phyloP scores from a whole-genome alignment of 352 stramenopile species.

The Phytophthora cactorum region DNA sequence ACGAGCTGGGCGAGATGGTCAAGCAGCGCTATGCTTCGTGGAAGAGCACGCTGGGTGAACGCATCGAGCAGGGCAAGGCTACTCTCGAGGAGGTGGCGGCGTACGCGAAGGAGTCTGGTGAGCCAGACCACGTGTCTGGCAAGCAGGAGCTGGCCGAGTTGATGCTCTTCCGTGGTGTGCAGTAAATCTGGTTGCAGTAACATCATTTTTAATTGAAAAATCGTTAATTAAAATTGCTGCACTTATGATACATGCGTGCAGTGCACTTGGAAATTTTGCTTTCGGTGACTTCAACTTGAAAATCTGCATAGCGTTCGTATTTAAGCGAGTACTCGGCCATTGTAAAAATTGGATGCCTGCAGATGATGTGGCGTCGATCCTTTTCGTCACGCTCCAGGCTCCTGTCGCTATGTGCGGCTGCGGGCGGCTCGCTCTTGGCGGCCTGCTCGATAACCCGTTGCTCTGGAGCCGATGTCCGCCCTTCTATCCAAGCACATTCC shows the following conservation, averaged over 20 bases:
- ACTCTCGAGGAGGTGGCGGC: slow-evolving; percentile 71
- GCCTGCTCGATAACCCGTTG: slow-evolving; percentile 8
- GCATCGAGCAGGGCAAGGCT: slow-evolving; percentile 63
- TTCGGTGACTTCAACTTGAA: no score
- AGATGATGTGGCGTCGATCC: slow-evolving; percentile 18
- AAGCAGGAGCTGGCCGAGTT: slow-evolving; percentile 85
- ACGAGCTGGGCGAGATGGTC: slow-evolving; percentile 55
- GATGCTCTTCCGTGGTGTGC: slow-evolving; percentile 53
- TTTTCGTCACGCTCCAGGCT: slow-evolving; percentile 1
- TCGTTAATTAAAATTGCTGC: no score
- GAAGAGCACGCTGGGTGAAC: slow-evolving; percentile 56
- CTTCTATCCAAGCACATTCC: slow-evolving; percentile 21
- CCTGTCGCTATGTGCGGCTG: slow-evolving; percentile 19
- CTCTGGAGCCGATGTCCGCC: slow-evolving; percentile 9
- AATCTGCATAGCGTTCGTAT: no score
- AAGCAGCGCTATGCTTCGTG: slow-evolving; percentile 76
- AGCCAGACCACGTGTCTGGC: slow-evolving; percentile 65
- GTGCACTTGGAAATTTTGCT: no score
- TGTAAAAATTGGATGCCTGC: no score
- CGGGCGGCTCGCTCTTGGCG: slow-evolving; percentile 9
- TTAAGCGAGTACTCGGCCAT: no score
- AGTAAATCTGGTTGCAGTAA: slow-evolving; percentile 12
- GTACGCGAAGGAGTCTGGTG: slow-evolving; percentile 50
- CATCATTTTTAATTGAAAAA: no score
- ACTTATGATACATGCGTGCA: no score